Conservation (phyloP, 805 yeast genomes). For the Ogataea nonfermentans region DNA sequence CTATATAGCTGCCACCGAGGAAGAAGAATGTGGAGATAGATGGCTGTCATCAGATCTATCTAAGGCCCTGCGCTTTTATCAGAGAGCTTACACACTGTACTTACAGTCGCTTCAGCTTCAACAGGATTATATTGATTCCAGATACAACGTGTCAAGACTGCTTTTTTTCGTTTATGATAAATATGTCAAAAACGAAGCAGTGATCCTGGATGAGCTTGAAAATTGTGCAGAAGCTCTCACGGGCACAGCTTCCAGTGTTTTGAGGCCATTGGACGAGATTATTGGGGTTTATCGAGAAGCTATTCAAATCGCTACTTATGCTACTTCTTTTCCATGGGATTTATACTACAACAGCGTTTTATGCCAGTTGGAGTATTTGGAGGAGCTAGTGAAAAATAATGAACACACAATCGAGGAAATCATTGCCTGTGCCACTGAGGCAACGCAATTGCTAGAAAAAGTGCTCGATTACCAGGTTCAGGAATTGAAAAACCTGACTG, state of each 20-base stretch:
- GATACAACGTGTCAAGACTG: slow-evolving; percentile 59
- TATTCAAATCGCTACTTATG: slow-evolving; percentile 23
- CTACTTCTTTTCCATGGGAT: slow-evolving; percentile 36
- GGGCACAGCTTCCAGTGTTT: slow-evolving; percentile 34
- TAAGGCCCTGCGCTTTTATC: slow-evolving; percentile 64
- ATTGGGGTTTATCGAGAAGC: slow-evolving; percentile 41
- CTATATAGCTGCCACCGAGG: slow-evolving; percentile 54
- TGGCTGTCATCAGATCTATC: slow-evolving; percentile 67
- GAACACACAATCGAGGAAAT: slow-evolving; percentile 16
- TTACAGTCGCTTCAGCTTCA: slow-evolving; percentile 33
- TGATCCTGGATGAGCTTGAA: slow-evolving; percentile 34
- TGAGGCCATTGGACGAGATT: slow-evolving; percentile 38
- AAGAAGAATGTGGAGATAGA: slow-evolving; percentile 75
- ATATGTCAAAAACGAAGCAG: slow-evolving; percentile 47
- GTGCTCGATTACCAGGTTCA: slow-evolving; percentile 29
- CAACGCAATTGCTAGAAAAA: slow-evolving; percentile 25
- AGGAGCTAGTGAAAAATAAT: slow-evolving; percentile 30
- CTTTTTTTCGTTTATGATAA: slow-evolving; percentile 56
- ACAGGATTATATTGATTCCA: slow-evolving; percentile 40
- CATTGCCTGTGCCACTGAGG: slow-evolving; percentile 18
- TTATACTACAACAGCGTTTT: slow-evolving; percentile 46
- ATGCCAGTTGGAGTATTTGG: slow-evolving; percentile 47
- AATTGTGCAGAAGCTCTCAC: slow-evolving; percentile 34
- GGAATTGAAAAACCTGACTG: slow-evolving; percentile 29
- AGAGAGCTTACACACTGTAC: slow-evolving; percentile 51